Conservation (phyloP, 129 eudicot species). For the Heracleum sosnowskyi region DNA sequence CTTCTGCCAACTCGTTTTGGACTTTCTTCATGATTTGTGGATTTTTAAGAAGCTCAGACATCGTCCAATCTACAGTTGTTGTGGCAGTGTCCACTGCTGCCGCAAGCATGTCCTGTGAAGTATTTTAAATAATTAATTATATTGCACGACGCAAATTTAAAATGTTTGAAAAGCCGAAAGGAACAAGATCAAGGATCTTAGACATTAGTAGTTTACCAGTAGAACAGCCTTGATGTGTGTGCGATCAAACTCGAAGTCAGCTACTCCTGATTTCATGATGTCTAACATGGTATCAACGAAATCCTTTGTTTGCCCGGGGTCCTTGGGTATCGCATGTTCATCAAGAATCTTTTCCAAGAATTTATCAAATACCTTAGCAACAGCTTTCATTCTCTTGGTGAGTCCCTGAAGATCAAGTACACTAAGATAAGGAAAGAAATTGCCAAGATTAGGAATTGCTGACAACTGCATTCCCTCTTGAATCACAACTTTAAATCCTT, state of each 20-base stretch:
- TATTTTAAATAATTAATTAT: neutral
- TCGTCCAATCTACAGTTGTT: conserved; percentile 25
- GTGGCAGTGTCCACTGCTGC: conserved; percentile 26
- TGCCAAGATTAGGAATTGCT: conserved; percentile 31
- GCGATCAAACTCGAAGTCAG: conserved; percentile 29
- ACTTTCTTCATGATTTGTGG: conserved; percentile 22
- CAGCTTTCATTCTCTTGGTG: conserved; percentile 21
- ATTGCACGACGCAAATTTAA: neutral
- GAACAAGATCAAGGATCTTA: neutral
- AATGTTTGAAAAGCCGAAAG: neutral
- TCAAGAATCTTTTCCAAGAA: conserved; percentile 33
- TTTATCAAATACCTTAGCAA: conserved; percentile 21
- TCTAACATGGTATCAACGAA: conserved; percentile 32
- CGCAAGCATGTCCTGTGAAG: conserved; percentile 1
- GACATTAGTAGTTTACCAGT: conserved; percentile 20
- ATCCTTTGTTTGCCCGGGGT: conserved; percentile 10
- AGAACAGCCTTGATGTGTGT: conserved; percentile 36
- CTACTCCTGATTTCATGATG: conserved; percentile 32
- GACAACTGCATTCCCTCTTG: conserved; percentile 16
- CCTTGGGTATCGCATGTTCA: conserved; percentile 18
- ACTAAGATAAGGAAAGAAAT: conserved; percentile 31
- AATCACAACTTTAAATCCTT: conserved; percentile 25
- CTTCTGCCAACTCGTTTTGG: conserved; percentile 31
- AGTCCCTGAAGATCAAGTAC: conserved; percentile 34
- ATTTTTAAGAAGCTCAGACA: conserved; percentile 28